Percentiles rank a stretch among this genome's conserved stretches.
These are phyloP conservation scores for Aspergillus hiratsukae DNA, from an alignment of 2,329 filamentous ascomycete species.

Conservation along the genomic window DNA sequence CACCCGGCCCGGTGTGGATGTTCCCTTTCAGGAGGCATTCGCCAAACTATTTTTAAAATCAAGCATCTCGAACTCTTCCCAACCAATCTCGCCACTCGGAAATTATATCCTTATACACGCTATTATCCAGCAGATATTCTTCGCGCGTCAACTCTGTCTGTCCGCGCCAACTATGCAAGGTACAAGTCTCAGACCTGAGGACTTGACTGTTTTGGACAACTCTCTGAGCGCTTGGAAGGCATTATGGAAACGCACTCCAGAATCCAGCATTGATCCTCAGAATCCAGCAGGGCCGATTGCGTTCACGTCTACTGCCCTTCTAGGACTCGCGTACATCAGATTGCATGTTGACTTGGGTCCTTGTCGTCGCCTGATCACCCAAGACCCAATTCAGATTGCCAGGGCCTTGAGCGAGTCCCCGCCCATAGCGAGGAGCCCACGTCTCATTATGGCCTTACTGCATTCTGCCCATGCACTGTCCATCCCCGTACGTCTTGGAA, in stretches of 20 bases:
- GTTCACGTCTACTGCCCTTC: constrained; percentile 48
- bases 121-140: constrained; percentile 52
- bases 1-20: constrained; percentile 28
- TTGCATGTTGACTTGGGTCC: constrained; percentile 46
- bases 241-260: constrained; percentile 50
- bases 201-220: constrained; percentile 42
- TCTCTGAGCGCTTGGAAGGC: constrained; percentile 50
- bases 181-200: constrained; percentile 41
- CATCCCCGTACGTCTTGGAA: constrained; percentile 50
- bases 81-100: constrained; percentile 46
- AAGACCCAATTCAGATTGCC: constrained; percentile 46
- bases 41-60: constrained; percentile 41
- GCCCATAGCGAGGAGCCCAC: constrained; percentile 40
- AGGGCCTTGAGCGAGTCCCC: constrained; percentile 42
- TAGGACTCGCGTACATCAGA: constrained; percentile 46
- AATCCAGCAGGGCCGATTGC: constrained; percentile 51
- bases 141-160: constrained; percentile 46
- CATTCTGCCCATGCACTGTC: constrained; percentile 53
- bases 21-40: constrained; percentile 44
- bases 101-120: constrained; percentile 54
- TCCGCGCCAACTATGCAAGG: constrained; percentile 41
- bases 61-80: constrained; percentile 29
- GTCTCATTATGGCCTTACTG: constrained; percentile 47
- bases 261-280: constrained; percentile 52
- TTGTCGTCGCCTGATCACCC: constrained; percentile 44